Percentiles rank a stretch among this genome's conserved stretches.
Conservation (phyloP, 2,329 filamentous ascomycete species). For the Beauveria sp. region DNA sequence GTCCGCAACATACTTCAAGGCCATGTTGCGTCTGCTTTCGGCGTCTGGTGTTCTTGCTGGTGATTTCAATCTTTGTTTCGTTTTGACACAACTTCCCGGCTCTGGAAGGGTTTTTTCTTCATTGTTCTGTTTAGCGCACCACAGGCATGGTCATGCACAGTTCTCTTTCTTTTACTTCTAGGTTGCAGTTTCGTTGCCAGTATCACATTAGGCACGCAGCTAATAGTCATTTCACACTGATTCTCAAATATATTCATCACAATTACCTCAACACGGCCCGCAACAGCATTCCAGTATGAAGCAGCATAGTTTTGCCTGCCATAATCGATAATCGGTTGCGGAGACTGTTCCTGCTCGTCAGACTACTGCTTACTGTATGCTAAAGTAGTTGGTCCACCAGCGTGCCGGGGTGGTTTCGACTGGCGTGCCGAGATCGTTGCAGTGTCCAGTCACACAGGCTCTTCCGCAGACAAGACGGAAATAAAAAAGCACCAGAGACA, state of each 20-base stretch:
- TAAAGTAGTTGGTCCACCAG: background rate
- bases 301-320: background rate
- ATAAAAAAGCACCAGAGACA: background rate
- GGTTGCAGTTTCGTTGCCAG: background rate
- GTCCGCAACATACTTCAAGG: background rate
- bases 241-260: too few relatives aligned
- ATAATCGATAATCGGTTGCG: background rate
- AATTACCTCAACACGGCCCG: background rate
- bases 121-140: background rate
- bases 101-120: background rate
- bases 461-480: background rate
- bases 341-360: background rate
- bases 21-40: background rate
- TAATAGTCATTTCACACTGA: background rate
- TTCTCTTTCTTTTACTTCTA: background rate
- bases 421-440: background rate
- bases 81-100: background rate
- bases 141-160: constrained; percentile 1
- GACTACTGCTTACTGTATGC: constrained; percentile 7
- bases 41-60: background rate
- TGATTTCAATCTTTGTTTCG: background rate
- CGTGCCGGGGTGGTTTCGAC: background rate
- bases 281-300: background rate
- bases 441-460: background rate
- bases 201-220: background rate